A percentile compares a stretch with the other conserved stretches of the same genome.
Evolutionary conservation across 768 basidiomycete species (phyloP).

Genomic region (Naematelia encephala): DNA sequence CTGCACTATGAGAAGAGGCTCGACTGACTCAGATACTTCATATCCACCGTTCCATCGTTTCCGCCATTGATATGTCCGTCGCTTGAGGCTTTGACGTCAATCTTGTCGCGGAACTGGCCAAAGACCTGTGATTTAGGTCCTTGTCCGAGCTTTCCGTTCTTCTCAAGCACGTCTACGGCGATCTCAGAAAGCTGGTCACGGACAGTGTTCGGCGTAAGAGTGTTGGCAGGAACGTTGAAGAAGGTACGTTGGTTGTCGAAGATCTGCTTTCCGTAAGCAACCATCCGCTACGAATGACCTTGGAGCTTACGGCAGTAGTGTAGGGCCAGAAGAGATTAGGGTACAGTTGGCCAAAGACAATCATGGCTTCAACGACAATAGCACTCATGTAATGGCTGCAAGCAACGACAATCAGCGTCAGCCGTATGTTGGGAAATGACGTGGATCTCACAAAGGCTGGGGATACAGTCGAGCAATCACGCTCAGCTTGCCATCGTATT

Average conservation of each 20-base stretch:
- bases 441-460: slow-evolving; percentile 48
- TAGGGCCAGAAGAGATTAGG: slow-evolving; percentile 80
- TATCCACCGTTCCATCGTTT: slow-evolving; percentile 72
- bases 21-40: slow-evolving; percentile 85
- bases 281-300: too few relatives aligned
- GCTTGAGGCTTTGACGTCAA: slow-evolving; percentile 57
- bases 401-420: not conserved
- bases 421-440: slow-evolving; percentile 50
- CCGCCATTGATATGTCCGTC: slow-evolving; percentile 66
- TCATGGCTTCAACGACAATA: slow-evolving; percentile 72
- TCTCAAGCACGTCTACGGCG: slow-evolving; percentile 32
- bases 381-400: slow-evolving; percentile 54
- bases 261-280: too few relatives aligned
- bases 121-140: slow-evolving; percentile 58
- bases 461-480: slow-evolving; percentile 49
- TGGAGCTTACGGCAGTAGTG: slow-evolving; percentile 15
- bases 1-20: too few relatives aligned
- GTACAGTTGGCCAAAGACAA: slow-evolving; percentile 69
- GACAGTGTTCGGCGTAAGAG: slow-evolving; percentile 66
- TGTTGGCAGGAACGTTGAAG: slow-evolving; percentile 70
- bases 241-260: slow-evolving; percentile 73
- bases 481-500: slow-evolving; percentile 66
- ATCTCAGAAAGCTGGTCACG: slow-evolving; percentile 64
- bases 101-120: slow-evolving; percentile 60
- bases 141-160: slow-evolving; percentile 55